Evolutionary conservation across 768 basidiomycete species (phyloP), one percentile per base, ranked within the genome.

Genomic region (Atractiella rhizophila): DNA sequence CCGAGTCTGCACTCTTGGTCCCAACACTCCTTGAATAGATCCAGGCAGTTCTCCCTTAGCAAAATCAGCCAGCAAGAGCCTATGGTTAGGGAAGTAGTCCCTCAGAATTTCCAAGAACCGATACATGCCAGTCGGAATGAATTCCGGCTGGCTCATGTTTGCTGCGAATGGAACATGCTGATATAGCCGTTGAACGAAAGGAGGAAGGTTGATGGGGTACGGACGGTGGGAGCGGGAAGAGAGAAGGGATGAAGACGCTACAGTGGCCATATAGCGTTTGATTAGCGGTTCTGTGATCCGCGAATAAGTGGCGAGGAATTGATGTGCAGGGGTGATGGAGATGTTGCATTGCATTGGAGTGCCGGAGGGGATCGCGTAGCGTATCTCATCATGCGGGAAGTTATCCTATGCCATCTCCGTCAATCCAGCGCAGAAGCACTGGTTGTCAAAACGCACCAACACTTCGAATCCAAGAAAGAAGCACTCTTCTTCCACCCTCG

Each of bases 381-480:
- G 77, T 30, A 98, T 67, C 51, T 88, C 67, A 54, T 98, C 91
- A 19, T 16, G 7, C 1, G 83, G 76, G 51, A 94, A 88, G 58
- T 98, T 98, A 60, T 96, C 88, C 76, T 82, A 46, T 40, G 4
- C 6, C 19, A 11, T 23, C 13, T 19, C 6, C 33, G 33, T 19
- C n/a, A n/a, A n/a, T n/a, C n/a, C n/a, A n/a, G n/a, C 5, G 9
- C 12, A 11, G 15, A 13, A 19, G 43, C 28, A 5, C 4, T 21
- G 16, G 6, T 30, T 8, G 4, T 15, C 9, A 1, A 6, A 4
- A 30, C 12, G 12, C 19, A 39, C 3, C 7, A 55, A 42, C 26
- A 98, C 91, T 63, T 98, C 91, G 65, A 94, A 69, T 2, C 83
- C 86, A 19, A 98, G 57, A 52, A 98, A 74, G 57, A 76, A 94